A percentile compares a stretch with the other conserved stretches of the same genome.
phyloP scores from a whole-genome alignment of 1,284 basidiomycete genomes.

The Tylopilus sp. region DNA sequence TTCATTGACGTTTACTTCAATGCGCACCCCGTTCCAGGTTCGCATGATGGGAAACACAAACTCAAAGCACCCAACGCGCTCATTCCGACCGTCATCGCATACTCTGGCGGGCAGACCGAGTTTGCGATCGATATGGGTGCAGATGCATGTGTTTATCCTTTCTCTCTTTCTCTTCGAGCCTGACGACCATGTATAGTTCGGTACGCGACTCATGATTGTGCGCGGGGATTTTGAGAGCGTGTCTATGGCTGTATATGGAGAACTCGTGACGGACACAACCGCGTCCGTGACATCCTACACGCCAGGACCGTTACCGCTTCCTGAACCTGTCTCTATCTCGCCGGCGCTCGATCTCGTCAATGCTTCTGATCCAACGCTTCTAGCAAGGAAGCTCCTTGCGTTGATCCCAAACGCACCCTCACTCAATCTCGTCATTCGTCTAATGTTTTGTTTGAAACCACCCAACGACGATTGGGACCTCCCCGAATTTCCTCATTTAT shows the following conservation, averaged over 20 bases:
- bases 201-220: constrained; percentile 75
- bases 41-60: constrained; percentile 52
- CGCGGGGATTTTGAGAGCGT: constrained; percentile 64
- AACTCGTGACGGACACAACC: constrained; percentile 21
- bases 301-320: constrained; percentile 16
- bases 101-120: constrained; percentile 63
- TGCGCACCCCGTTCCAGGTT: constrained; percentile 42
- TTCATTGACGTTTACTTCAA: constrained; percentile 73
- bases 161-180: constrained; percentile 6
- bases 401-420: constrained; percentile 59
- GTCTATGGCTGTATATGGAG: constrained; percentile 44
- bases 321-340: constrained; percentile 20
- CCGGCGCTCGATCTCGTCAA: constrained; percentile 57
- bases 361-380: constrained; percentile 51
- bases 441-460: constrained; percentile 75
- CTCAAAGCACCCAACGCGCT: constrained; percentile 63
- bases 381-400: constrained; percentile 57
- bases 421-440: constrained; percentile 56
- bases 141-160: constrained; percentile 44
- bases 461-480: constrained; percentile 72
- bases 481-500: constrained; percentile 65
- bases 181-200: constrained; percentile 44
- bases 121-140: constrained; percentile 66
- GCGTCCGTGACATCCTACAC: constrained; percentile 13
- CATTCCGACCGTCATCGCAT: constrained; percentile 66